Base-by-base conservation (phyloP, 441 rosid genomes). In the Gossypium davidsonii region DNA sequence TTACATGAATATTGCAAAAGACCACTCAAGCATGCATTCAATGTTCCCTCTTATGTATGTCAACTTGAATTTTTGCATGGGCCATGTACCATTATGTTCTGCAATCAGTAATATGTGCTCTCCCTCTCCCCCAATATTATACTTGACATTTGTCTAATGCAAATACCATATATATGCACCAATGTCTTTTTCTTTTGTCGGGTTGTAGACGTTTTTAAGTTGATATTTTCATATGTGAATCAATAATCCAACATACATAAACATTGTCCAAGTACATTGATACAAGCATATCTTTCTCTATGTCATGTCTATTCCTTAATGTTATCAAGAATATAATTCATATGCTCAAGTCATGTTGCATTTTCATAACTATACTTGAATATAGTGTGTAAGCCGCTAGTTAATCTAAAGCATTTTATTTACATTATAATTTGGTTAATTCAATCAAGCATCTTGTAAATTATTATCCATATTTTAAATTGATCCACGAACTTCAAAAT, bases 71-170 rank as follows among this genome's bases (percentile, higher is more conserved):
- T 71, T 80, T 80, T 58, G 80, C 70, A 56, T 21, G 31, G 28
- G 60, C n/a, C 28, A 56, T 75, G n/a, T 34, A 34, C 6, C 6
- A 79, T 31, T 83, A 74, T 34, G 34, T 62, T 86, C 85, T 17
- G 2, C 79, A 42, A 78, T 85, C 85, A 73, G 61, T 31, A 70
- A 75, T 78, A 76, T 79, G 65, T 76, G 71, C 70, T 60, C 69
- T 72, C 62, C 72, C 18, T 3, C 18, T 14, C 37, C 63, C 39
- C 17, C 18, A 28, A 6, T 25, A 25, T 28, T 59, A 26, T 59
- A 59, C 18, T 26, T 1, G 6, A 59, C 34, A 26, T 26, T 59
- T 59, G 63, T 59, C 17, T 25, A 25, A 59, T 26, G 39, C 63
- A 59, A 59, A 26, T 25, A 59, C 1, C 37, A 21, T 4, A 58